A percentile compares a stretch with the other conserved stretches of the same genome.
Evolutionary conservation across 345 rosid species (phyloP).

Genomic region (Cardamine resedifolia): DNA sequence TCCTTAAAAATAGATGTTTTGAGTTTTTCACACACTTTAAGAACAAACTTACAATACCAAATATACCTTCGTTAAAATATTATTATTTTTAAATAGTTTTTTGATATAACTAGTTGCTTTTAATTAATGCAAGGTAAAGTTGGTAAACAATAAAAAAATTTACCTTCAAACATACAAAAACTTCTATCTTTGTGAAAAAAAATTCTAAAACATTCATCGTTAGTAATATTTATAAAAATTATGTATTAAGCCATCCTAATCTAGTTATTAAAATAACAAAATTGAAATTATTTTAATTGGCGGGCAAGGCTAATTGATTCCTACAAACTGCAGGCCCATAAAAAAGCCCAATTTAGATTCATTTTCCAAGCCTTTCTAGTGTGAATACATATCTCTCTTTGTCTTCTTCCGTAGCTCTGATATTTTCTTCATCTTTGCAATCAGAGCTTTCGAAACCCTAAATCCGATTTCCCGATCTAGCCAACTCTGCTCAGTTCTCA

Average conservation of each 20-base stretch:
- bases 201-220: no score
- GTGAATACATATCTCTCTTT: background rate
- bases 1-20: no score
- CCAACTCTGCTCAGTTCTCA: slow-evolving; percentile 15
- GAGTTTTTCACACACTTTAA: no score
- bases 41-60: no score
- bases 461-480: slow-evolving; percentile 22
- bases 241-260: background rate
- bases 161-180: no score
- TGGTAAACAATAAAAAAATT: no score
- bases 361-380: background rate
- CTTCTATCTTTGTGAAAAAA: no score
- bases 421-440: slow-evolving; percentile 41
- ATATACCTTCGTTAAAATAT: no score
- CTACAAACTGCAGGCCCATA: background rate
- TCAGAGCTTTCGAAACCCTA: slow-evolving; percentile 54
- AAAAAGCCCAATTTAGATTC: background rate
- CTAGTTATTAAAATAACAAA: background rate
- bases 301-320: background rate
- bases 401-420: background rate
- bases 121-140: no score
- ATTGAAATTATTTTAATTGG: background rate
- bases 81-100: no score
- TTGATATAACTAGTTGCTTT: no score
- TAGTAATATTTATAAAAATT: no score